Conservation (phyloP, 139 green algal genomes). For the Chlorella vulgaris region DNA sequence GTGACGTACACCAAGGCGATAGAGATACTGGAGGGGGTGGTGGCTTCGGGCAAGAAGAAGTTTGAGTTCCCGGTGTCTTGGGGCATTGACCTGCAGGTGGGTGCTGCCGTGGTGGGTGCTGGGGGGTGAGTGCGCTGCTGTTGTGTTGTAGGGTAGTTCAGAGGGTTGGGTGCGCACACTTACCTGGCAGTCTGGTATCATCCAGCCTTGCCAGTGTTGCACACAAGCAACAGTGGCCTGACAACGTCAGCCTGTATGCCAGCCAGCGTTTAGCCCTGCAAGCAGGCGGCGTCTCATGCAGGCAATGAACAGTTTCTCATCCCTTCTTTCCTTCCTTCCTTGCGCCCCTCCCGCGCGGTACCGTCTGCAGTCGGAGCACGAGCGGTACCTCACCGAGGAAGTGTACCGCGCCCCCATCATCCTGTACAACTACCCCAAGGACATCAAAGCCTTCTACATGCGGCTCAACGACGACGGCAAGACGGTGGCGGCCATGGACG, state of each 20-base stretch:
- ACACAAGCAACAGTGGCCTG: too few species aligned
- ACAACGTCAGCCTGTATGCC: too few species aligned
- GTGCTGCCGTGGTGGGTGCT: neutral
- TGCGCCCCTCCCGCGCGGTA: too few species aligned
- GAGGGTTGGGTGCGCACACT: too few species aligned
- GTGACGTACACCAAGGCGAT: conserved; percentile 96
- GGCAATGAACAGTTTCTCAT: too few species aligned
- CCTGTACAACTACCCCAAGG: conserved; percentile 97
- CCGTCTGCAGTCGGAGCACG: conserved; percentile 81
- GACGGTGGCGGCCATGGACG: conserved; percentile 98
- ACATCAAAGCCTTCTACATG: conserved; percentile 99
- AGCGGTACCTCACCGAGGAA: conserved; percentile 94
- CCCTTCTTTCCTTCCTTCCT: too few species aligned
- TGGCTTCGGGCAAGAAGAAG: conserved; percentile 69
- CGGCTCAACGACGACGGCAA: conserved; percentile 94
- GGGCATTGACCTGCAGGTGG: conserved; percentile 48
- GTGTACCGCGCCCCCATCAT: conserved; percentile 95
- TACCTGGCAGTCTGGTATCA: too few species aligned
- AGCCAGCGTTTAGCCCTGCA: too few species aligned
- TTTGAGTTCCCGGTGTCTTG: conserved; percentile 77
- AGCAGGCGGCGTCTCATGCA: too few species aligned
- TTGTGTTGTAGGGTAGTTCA: neutral
- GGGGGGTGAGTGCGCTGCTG: neutral
- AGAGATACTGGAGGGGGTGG: conserved; percentile 82
- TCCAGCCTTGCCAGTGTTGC: too few species aligned